Evolutionary conservation across 2,329 filamentous ascomycete species (phyloP).

Genomic region (Ophiocordyceps sinensis): DNA sequence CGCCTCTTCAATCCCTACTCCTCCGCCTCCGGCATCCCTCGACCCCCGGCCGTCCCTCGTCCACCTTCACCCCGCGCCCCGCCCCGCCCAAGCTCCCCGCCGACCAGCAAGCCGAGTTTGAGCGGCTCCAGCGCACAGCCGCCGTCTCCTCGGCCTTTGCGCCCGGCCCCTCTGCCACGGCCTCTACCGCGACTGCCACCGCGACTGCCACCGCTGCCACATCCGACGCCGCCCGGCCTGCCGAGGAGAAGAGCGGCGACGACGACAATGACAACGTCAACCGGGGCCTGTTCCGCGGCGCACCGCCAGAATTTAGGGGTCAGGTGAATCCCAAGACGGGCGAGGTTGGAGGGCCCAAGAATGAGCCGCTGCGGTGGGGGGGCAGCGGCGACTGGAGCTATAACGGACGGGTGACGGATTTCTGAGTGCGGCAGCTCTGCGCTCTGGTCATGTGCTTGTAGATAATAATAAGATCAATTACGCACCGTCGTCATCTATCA

Average conservation of each 20-base stretch:
- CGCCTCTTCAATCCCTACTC: conserved; percentile 23
- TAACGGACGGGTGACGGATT: conserved; percentile 90
- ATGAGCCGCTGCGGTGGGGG: conserved; percentile 86
- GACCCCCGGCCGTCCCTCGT: conserved; percentile 42
- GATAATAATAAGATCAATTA: too few relatives aligned
- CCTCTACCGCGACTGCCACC: conserved; percentile 8
- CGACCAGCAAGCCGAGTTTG: conserved; percentile 80
- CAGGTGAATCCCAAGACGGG: conserved; percentile 87
- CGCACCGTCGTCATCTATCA: too few relatives aligned
- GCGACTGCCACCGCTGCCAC: conserved; percentile 7
- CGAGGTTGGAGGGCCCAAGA: conserved; percentile 93
- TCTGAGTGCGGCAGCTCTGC: conserved; percentile 38
- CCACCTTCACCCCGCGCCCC: conserved; percentile 39
- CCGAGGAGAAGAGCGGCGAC: conserved; percentile 9
- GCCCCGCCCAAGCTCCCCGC: conserved; percentile 76
- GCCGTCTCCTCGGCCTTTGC: conserved; percentile 29
- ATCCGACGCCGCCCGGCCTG: conserved; percentile 9
- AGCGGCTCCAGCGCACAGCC: conserved; percentile 60
- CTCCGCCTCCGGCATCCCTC: conserved; percentile 63
- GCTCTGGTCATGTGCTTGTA: too few relatives aligned
- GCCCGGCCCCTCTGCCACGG: conserved; percentile 9
- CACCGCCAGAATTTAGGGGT: conserved; percentile 83
- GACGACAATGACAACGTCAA: conserved; percentile 27
- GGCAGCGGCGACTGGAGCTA: conserved; percentile 70
- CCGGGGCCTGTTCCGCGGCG: conserved; percentile 54